Evolutionary conservation across 2,329 filamentous ascomycete species (phyloP).

Genomic region (Ceratocystis smalleyi): DNA sequence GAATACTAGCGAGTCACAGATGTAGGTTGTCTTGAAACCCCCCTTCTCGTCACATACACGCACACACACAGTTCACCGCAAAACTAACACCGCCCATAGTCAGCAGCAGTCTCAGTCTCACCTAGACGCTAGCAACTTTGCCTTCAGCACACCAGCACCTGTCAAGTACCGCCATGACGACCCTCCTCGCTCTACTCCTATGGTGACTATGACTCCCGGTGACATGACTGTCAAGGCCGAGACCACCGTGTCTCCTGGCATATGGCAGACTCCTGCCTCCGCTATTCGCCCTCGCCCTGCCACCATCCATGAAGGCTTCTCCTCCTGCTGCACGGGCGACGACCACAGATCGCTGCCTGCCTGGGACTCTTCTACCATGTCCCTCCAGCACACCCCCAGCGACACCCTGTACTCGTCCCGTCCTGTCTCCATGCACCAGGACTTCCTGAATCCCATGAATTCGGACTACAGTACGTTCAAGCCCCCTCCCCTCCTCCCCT

Average conservation of each 20-base stretch:
- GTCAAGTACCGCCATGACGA: slow-evolving; percentile 34
- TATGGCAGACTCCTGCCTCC: slow-evolving; percentile 41
- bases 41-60: slow-evolving; percentile 5
- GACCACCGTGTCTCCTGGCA: slow-evolving; percentile 29
- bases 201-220: slow-evolving; percentile 36
- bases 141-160: slow-evolving; percentile 30
- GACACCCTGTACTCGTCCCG: slow-evolving; percentile 35
- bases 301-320: slow-evolving; percentile 46
- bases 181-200: slow-evolving; percentile 29
- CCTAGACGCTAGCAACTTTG: slow-evolving; percentile 35
- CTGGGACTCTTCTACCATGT: slow-evolving; percentile 42
- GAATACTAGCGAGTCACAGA: slow-evolving; percentile 36
- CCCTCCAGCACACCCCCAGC: slow-evolving; percentile 35
- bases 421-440: slow-evolving; percentile 42
- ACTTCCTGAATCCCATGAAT: slow-evolving; percentile 34
- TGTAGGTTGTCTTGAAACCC: slow-evolving; percentile 31
- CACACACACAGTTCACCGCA: background rate
- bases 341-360: slow-evolving; percentile 37
- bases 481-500: background rate
- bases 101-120: slow-evolving; percentile 22
- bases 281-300: slow-evolving; percentile 39
- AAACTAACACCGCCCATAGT: slow-evolving; percentile 11
- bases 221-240: slow-evolving; percentile 36
- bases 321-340: slow-evolving; percentile 38
- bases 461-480: slow-evolving; percentile 34